Conservation (phyloP, 1,284 basidiomycete genomes). For the Sporisorium scitamineum region DNA sequence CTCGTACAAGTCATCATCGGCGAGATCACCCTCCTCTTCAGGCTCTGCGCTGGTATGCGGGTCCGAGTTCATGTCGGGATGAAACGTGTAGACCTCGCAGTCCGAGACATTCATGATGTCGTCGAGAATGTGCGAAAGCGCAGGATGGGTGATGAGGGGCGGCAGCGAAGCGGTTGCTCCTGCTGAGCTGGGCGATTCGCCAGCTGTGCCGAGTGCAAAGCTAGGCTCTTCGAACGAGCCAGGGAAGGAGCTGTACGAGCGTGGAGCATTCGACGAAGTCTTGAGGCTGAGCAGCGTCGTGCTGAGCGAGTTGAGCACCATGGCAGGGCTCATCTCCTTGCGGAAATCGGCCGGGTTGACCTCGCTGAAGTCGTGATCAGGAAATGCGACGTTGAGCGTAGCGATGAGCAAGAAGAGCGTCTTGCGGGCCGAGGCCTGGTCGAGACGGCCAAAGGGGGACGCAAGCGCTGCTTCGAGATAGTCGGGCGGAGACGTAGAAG, state of each 20-base stretch:
- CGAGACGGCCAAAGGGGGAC: conserved; percentile 70
- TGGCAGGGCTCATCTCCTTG: conserved; percentile 72
- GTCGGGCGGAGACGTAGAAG: conserved; percentile 64
- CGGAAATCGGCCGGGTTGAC: conserved; percentile 88
- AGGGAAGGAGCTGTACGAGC: conserved; percentile 56
- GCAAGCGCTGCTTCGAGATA: conserved; percentile 63
- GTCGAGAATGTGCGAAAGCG: conserved; percentile 86
- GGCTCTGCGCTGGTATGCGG: conserved; percentile 78
- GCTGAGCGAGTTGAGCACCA: conserved; percentile 66
- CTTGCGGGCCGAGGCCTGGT: conserved; percentile 77
- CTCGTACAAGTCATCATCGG: conserved; percentile 71
- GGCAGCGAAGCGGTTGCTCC: conserved; percentile 31
- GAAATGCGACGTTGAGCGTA: conserved; percentile 95
- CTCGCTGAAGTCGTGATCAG: conserved; percentile 95
- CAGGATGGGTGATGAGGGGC: conserved; percentile 75
- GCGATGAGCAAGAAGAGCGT: conserved; percentile 93
- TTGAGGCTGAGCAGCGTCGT: conserved; percentile 65
- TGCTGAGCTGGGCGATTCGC: conserved; percentile 29
- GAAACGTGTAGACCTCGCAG: conserved; percentile 95
- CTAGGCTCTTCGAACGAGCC: conserved; percentile 61
- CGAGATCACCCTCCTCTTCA: conserved; percentile 73
- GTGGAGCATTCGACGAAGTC: conserved; percentile 54
- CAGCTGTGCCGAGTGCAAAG: conserved; percentile 31
- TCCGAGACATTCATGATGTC: conserved; percentile 89
- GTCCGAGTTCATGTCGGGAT: conserved; percentile 92